Conservation (phyloP, 1,139 yeast genomes). For the Pichia sp. region DNA sequence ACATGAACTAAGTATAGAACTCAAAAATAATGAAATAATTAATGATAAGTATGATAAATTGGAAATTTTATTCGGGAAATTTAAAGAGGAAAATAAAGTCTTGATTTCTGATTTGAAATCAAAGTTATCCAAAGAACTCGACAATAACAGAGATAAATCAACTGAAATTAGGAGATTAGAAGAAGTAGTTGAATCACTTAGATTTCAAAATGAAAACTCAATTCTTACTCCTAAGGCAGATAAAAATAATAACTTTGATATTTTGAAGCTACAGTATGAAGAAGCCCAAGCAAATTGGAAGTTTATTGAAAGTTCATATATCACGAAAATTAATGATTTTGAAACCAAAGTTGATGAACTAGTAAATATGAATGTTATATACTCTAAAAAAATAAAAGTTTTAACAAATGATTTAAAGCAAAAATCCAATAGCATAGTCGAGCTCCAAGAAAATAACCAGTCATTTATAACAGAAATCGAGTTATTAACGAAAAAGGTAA, state of each 20-base stretch:
- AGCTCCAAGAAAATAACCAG: constrained; percentile 21
- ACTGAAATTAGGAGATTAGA: constrained; percentile 47
- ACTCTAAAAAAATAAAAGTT: constrained; percentile 27
- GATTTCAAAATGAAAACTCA: constrained; percentile 25
- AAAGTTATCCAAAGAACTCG: constrained; percentile 23
- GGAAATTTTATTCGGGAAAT: constrained; percentile 36
- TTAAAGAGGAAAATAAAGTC: constrained; percentile 34
- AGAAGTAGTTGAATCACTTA: constrained; percentile 39
- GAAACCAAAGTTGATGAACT: constrained; percentile 28
- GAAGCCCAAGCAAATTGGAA: constrained; percentile 40
- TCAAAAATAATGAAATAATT: constrained; percentile 29
- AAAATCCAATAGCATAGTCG: constrained; percentile 21
- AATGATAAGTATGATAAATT: constrained; percentile 35
- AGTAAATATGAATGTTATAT: constrained; percentile 25
- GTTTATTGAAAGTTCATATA: constrained; percentile 27
- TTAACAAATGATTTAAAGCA: constrained; percentile 25
- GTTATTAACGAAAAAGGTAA: constrained; percentile 1
- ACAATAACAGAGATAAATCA: constrained; percentile 35
- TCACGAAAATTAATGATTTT: constrained; percentile 27
- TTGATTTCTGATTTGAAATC: constrained; percentile 26
- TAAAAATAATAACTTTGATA: constrained; percentile 29
- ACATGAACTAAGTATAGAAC: constrained; percentile 33
- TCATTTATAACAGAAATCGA: constrained; percentile 8
- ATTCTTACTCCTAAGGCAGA: constrained; percentile 5
- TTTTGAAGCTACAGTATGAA: constrained; percentile 59